Conservation (phyloP, 2,329 filamentous ascomycete species). For the Monilinia vaccinii-corymbosi region DNA sequence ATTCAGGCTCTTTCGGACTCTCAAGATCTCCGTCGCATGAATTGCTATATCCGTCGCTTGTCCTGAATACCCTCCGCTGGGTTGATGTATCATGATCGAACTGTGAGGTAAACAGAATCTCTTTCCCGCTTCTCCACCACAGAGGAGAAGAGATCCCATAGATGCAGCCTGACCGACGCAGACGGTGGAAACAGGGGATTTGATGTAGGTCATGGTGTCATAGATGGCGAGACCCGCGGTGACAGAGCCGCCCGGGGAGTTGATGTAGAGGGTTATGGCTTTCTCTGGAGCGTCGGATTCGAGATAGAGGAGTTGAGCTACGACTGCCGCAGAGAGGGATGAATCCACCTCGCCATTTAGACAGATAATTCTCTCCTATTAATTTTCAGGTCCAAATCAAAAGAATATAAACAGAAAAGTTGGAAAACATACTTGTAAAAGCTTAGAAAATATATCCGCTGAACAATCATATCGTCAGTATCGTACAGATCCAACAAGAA, state of each 20-base stretch:
- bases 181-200: conserved; percentile 84
- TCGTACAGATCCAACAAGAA: conserved; percentile 20
- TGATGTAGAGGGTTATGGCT: conserved; percentile 95
- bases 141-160: conserved; percentile 85
- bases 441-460: conserved; percentile 78
- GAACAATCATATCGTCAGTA: conserved; percentile 13
- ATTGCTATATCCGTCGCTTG: conserved; percentile 81
- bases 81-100: conserved; percentile 96
- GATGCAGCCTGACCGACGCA: conserved; percentile 91
- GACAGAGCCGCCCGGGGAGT: conserved; percentile 88
- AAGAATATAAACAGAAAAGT: neutral
- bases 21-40: conserved; percentile 91
- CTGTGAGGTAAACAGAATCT: conserved; percentile 87
- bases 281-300: conserved; percentile 94
- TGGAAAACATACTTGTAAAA: conserved; percentile 53
- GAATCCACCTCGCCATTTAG: conserved; percentile 90
- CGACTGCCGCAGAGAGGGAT: conserved; percentile 81
- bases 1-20: conserved; percentile 78
- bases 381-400: conserved; percentile 53
- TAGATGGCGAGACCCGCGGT: conserved; percentile 87
- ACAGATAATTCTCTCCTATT: conserved; percentile 94
- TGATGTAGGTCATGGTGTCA: conserved; percentile 97
- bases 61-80: conserved; percentile 62
- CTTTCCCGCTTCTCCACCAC: conserved; percentile 76
- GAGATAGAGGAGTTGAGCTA: conserved; percentile 93